phyloP scores from a whole-genome alignment of 768 basidiomycete species.

The Chalciporus pseudorubinellus region DNA sequence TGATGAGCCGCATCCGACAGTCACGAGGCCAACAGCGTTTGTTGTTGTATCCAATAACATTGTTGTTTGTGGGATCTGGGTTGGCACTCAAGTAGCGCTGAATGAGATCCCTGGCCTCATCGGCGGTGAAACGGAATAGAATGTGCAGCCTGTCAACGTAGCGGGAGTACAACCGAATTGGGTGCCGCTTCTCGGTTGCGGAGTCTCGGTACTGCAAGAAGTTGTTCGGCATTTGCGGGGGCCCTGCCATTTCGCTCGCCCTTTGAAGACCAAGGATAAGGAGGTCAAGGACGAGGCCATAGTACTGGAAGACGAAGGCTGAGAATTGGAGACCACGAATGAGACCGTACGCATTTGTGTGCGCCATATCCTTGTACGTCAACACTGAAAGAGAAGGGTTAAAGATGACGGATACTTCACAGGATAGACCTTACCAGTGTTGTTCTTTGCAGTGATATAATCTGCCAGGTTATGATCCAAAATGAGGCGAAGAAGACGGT shows the following conservation, averaged over 20 bases:
- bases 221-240: constrained; percentile 96
- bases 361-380: constrained; percentile 98
- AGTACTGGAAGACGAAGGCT: constrained; percentile 98
- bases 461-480: constrained; percentile 98
- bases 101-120: constrained; percentile 95
- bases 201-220: constrained; percentile 97
- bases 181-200: constrained; percentile 92
- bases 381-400: constrained; percentile 42
- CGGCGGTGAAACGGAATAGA: constrained; percentile 95
- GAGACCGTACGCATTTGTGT: constrained; percentile 95
- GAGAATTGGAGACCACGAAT: constrained; percentile 99
- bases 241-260: constrained; percentile 98
- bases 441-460: constrained; percentile 99
- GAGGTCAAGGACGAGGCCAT: constrained; percentile 92
- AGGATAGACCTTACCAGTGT: constrained; percentile 53
- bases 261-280: constrained; percentile 96
- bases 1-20: constrained; percentile 98
- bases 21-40: constrained; percentile 99
- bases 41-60: constrained; percentile 99
- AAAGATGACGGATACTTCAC: not conserved
- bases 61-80: constrained; percentile 98
- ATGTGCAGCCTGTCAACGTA: constrained; percentile 95
- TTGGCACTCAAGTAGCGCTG: constrained; percentile 97
- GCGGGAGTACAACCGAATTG: constrained; percentile 96
- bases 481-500: constrained; percentile 92